A percentile compares a stretch with the other conserved stretches of the same genome.
phyloP scores from a whole-genome alignment of 1,139 yeast genomes.

The Nakaseomyces delphensis region DNA sequence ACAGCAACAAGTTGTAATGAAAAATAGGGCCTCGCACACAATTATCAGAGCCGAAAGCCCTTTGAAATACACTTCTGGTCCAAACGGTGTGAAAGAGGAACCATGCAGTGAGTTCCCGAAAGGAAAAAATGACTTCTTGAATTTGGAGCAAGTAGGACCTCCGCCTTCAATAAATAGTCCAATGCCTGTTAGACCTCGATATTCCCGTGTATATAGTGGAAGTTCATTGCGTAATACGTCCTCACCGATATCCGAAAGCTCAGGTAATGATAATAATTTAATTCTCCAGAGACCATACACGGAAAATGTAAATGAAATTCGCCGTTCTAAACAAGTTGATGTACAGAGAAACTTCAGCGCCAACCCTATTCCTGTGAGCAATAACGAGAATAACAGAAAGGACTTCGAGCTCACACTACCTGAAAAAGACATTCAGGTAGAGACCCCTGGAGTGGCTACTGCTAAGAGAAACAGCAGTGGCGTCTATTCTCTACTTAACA shows the following conservation, averaged over 20 bases:
- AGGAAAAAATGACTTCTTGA: neutral
- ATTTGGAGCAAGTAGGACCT: neutral
- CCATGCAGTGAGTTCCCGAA: neutral
- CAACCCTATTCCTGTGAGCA: neutral
- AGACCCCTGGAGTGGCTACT: neutral
- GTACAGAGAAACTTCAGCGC: constrained; percentile 7
- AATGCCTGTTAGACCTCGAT: constrained; percentile 3
- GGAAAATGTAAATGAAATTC: neutral
- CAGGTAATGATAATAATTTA: neutral
- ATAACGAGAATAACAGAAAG: neutral
- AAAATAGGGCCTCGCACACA: neutral
- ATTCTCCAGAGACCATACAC: constrained; percentile 1
- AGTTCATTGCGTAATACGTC: constrained; percentile 3
- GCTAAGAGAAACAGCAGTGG: constrained; percentile 11
- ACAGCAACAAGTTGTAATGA: neutral
- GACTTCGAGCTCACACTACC: neutral
- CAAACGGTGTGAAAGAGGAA: neutral
- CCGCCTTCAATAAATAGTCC: constrained; percentile 2
- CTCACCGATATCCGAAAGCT: constrained; percentile 8
- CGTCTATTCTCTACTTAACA: constrained; percentile 16
- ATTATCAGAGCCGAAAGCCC: constrained; percentile 2
- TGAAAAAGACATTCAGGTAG: neutral
- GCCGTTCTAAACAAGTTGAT: neutral
- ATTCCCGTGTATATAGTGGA: neutral
- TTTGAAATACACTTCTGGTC: constrained; percentile 1